phyloP scores from a whole-genome alignment of 23 red algal species.

The Cyanidiococcus yangmingshanensis region DNA sequence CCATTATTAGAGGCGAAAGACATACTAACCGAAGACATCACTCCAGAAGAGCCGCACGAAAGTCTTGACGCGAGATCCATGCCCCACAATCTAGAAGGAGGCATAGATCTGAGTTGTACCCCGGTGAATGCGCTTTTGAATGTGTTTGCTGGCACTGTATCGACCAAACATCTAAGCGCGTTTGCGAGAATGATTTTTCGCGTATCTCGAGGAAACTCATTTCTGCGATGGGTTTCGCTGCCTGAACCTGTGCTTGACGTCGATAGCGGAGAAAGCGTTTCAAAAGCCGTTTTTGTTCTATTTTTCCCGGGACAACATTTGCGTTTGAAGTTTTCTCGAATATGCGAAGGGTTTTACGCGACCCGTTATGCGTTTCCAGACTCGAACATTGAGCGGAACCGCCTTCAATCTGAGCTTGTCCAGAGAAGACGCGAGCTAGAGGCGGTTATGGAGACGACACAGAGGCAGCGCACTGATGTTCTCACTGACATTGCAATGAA shows the following conservation, averaged over 20 bases:
- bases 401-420: slow-evolving; percentile 35
- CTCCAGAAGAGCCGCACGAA: background rate
- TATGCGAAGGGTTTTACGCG: slow-evolving; percentile 80
- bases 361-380: slow-evolving; percentile 72
- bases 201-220: slow-evolving; percentile 73
- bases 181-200: slow-evolving; percentile 93
- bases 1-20: background rate
- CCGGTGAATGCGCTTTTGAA: background rate
- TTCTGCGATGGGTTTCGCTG: slow-evolving; percentile 44
- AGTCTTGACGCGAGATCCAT: background rate
- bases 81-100: too few relatives aligned
- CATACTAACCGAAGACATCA: background rate
- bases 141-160: slow-evolving; percentile 19
- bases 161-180: slow-evolving; percentile 18
- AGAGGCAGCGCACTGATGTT: slow-evolving; percentile 44
- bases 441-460: slow-evolving; percentile 38
- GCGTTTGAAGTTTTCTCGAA: slow-evolving; percentile 57
- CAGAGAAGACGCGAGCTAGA: slow-evolving; percentile 45
- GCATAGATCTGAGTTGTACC: background rate
- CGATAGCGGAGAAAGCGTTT: slow-evolving; percentile 21
- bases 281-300: slow-evolving; percentile 84
- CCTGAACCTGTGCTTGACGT: slow-evolving; percentile 43
- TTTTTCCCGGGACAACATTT: slow-evolving; percentile 72
- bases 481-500: slow-evolving; percentile 44
- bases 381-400: slow-evolving; percentile 39